These are phyloP conservation scores for Rachicladosporium sp. DNA, from an alignment of 2,329 filamentous ascomycete genomes.

Conservation along the genomic window DNA sequence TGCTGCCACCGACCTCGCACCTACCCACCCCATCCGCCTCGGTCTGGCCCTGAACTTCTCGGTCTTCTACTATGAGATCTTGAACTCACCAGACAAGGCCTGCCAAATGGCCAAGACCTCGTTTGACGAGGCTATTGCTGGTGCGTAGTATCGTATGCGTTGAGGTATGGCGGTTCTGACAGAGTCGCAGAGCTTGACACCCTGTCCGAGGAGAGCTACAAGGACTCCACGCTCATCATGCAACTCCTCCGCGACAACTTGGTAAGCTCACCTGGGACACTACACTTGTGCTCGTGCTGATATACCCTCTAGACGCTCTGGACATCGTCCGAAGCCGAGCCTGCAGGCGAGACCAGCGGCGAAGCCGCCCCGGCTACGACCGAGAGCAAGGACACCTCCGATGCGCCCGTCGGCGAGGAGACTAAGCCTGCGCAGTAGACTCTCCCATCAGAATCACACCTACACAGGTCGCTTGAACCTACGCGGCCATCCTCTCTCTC, in stretches of 20 bases:
- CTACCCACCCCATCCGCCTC: constrained; percentile 85
- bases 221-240: constrained; percentile 98
- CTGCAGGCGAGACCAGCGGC: constrained; percentile 40
- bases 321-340: constrained; percentile 96
- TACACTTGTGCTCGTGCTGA: too few species aligned
- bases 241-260: constrained; percentile 95
- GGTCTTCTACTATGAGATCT: constrained; percentile 99
- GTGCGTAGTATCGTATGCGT: too few species aligned
- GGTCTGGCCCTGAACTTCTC: constrained; percentile 92
- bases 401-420: constrained; percentile 44
- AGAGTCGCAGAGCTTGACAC: constrained; percentile 92
- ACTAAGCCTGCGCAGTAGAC: constrained; percentile 32
- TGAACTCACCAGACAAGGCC: constrained; percentile 95
- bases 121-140: constrained; percentile 91
- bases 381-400: constrained; percentile 41
- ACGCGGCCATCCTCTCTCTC: too few species aligned
- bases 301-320: constrained; percentile 98
- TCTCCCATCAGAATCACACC: neutral
- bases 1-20: constrained; percentile 75
- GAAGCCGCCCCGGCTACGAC: constrained; percentile 37
- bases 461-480: too few species aligned
- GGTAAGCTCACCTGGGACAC: too few species aligned
- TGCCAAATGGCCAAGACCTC: constrained; percentile 96
- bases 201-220: constrained; percentile 96
- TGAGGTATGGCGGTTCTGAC: too few species aligned